Conservation (phyloP, 164 flowering plant species). For the Santalum album region DNA sequence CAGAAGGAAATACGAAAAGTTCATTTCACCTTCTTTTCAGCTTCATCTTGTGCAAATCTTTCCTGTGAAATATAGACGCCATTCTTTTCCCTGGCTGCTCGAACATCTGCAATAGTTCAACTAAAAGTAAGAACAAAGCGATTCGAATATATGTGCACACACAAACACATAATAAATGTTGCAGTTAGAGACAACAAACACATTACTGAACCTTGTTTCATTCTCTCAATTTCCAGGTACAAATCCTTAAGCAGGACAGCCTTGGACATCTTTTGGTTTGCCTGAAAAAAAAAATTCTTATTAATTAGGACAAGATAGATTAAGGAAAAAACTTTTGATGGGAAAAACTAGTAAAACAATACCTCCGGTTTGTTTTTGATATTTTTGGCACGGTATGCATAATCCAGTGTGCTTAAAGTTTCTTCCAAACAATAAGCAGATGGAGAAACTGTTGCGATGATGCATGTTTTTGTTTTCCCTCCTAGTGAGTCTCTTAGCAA, state of each 20-base stretch:
- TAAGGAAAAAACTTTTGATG: not conserved
- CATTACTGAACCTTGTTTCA: slow-evolving; percentile 60
- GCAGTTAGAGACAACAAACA: not conserved
- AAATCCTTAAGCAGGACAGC: slow-evolving; percentile 61
- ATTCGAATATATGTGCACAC: not conserved
- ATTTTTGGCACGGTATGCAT: slow-evolving; percentile 73
- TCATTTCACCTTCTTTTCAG: slow-evolving; percentile 60
- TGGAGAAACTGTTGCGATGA: slow-evolving; percentile 79
- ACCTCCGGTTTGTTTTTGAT: slow-evolving; percentile 88
- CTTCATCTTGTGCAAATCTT: slow-evolving; percentile 66
- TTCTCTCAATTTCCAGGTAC: slow-evolving; percentile 65
- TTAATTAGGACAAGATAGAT: slow-evolving; percentile 5
- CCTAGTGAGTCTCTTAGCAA: slow-evolving; percentile 71
- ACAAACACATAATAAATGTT: not conserved
- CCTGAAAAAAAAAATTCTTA: slow-evolving; percentile 37
- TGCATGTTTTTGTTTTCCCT: slow-evolving; percentile 82
- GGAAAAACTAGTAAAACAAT: slow-evolving; percentile 5
- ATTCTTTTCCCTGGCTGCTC: slow-evolving; percentile 86
- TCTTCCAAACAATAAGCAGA: slow-evolving; percentile 62
- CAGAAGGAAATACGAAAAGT: not conserved
- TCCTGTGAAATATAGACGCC: slow-evolving; percentile 78
- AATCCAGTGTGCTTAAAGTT: slow-evolving; percentile 77
- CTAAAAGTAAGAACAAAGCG: not conserved
- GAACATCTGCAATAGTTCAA: slow-evolving; percentile 43
- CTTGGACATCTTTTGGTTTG: slow-evolving; percentile 68